Evolutionary conservation across 1,139 yeast genomes (phyloP), one percentile per base, ranked within the genome.

Genomic region (Pichia sp.): DNA sequence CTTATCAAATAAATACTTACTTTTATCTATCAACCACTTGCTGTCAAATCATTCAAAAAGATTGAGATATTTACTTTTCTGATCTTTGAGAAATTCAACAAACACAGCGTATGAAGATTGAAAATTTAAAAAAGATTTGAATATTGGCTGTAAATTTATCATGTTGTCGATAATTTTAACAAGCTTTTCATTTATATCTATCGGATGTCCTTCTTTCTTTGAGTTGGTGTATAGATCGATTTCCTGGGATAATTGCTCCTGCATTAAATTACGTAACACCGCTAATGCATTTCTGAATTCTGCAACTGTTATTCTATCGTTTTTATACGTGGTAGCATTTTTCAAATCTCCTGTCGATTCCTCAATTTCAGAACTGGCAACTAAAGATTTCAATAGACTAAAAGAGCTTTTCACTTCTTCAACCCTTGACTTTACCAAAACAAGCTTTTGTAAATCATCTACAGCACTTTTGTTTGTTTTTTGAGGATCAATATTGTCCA

Each of bases 51-150:
- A 31, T 6, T 31, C 52, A 31, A 59, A 58, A 34, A 58, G 64
- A 49, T 49, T 53, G 25, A 74, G 51, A 56, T 74, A 74, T 12
- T 65, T 60, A 39, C 68, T 70, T 49, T 68, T 69, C 56, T 72
- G 74, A 8, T 55, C 56, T 26, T 66, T 63, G 13, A 78, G 62
- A 26, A 61, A 66, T 23, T 66, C 63, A 1, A 72, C 70, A 64
- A 80, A 83, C 25, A 69, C 71, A 28, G 71, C 66, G 59, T 80
- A 83, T 2, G 70, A 60, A 0, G 75, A 68, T 53, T 75, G 70
- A 62, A 82, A 85, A 39, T 73, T 72, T 4, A 73, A 68, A 49
- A 83, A 63, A 36, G 75, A 76, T 57, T 74, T 74, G 60, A 85
- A 82, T 26, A 82, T 65, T 1, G 82, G 81, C 47, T 71, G 67